These are phyloP conservation scores for Salisapilia sapeloensis DNA, from an alignment of 352 stramenopile genomes.

Conservation along the genomic window DNA sequence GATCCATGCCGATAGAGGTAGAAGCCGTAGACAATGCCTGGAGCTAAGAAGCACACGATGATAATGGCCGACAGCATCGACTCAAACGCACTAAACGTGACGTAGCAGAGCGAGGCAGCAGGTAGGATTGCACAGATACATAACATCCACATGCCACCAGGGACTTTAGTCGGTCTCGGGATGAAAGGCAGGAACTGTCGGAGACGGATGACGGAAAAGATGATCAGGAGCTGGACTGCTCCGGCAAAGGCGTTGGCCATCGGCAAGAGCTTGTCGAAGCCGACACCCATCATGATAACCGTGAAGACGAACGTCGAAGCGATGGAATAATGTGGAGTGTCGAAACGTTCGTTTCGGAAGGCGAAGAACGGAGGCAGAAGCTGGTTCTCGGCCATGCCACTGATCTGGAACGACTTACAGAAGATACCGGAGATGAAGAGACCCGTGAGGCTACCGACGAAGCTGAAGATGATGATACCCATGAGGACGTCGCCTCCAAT, in stretches of 20 bases:
- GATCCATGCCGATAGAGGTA: too few species aligned
- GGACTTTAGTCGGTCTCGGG: conserved; percentile 33
- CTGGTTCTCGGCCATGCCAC: conserved; percentile 55
- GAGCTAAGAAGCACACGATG: conserved; percentile 16
- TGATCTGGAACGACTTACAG: conserved; percentile 77
- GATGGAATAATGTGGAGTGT: conserved; percentile 17
- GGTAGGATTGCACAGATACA: conserved; percentile 14
- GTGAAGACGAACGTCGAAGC: conserved; percentile 15
- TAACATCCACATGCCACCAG: conserved; percentile 19
- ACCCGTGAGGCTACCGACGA: conserved; percentile 68
- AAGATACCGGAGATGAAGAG: conserved; percentile 86
- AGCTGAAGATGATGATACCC: conserved; percentile 66
- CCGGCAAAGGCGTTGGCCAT: conserved; percentile 86
- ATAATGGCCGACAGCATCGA: conserved; percentile 10
- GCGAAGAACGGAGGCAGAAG: conserved; percentile 69
- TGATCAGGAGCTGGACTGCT: conserved; percentile 76
- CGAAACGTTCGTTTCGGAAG: conserved; percentile 14
- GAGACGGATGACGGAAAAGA: conserved; percentile 79
- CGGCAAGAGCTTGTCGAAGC: conserved; percentile 57
- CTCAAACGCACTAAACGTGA: conserved; percentile 23
- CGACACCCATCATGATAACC: conserved; percentile 22
- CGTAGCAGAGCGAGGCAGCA: conserved; percentile 22
- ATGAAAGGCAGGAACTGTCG: conserved; percentile 54
- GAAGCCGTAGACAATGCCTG: conserved; percentile 12
- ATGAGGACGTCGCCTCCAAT: conserved; percentile 71